Conservation (phyloP, 2,329 filamentous ascomycete species). For the Chlorencoelia australis region DNA sequence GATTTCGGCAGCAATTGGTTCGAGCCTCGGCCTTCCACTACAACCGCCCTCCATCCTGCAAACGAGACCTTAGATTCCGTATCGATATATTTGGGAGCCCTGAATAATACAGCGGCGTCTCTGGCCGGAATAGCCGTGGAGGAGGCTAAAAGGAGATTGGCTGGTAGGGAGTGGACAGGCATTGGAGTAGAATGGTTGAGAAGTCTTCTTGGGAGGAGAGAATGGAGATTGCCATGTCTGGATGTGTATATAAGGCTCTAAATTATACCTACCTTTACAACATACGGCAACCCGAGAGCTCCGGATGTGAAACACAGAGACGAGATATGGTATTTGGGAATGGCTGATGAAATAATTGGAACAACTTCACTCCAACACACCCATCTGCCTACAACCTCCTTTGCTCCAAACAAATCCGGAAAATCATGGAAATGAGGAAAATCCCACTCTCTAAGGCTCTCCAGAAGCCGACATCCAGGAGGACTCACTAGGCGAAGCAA, state of each 20-base stretch:
- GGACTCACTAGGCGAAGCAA: no score
- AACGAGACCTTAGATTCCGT: conserved; percentile 28
- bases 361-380: no score
- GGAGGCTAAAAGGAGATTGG: conserved; percentile 39
- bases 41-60: conserved; percentile 15
- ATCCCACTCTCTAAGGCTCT: no score
- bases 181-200: conserved; percentile 80
- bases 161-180: conserved; percentile 58
- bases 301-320: no score
- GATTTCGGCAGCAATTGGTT: conserved; percentile 91
- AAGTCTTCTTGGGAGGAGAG: conserved; percentile 67
- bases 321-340: no score
- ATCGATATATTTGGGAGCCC: conserved; percentile 28
- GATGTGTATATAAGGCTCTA: conserved; percentile 75
- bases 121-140: conserved; percentile 59
- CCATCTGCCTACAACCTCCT: no score
- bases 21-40: conserved; percentile 49
- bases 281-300: no score
- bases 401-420: no score
- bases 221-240: conserved; percentile 87
- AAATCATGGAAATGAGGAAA: no score
- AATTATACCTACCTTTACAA: conserved; percentile 6
- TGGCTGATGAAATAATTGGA: no score
- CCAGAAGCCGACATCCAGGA: no score
- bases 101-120: conserved; percentile 61